phyloP scores from a whole-genome alignment of 2,329 filamentous ascomycete species.

The Ophiocordyceps camponoti-rufipedis region DNA sequence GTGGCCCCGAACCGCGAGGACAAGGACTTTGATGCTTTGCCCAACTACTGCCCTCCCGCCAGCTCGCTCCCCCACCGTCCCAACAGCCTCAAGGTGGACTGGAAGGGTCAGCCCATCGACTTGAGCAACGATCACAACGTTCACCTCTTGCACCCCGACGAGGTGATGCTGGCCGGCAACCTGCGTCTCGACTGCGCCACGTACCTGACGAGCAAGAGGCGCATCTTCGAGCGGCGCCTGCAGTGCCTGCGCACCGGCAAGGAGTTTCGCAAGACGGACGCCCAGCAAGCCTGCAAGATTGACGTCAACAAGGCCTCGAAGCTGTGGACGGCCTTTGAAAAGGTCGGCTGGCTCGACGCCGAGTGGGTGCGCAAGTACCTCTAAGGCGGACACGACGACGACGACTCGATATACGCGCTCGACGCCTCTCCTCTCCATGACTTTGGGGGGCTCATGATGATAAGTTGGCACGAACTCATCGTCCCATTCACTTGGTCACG shows the following conservation, averaged over 20 bases:
- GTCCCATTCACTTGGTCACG: too few species aligned
- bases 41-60: conserved; percentile 54
- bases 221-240: conserved; percentile 67
- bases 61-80: conserved; percentile 44
- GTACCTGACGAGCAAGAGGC: conserved; percentile 82
- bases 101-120: conserved; percentile 68
- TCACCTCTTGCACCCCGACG: conserved; percentile 57
- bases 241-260: conserved; percentile 50
- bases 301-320: conserved; percentile 96
- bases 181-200: conserved; percentile 72
- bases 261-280: conserved; percentile 87
- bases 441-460: not conserved
- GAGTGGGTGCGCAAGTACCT: conserved; percentile 21
- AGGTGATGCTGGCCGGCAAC: conserved; percentile 57
- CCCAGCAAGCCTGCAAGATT: conserved; percentile 93
- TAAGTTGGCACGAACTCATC: too few species aligned
- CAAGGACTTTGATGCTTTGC: conserved; percentile 56
- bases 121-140: conserved; percentile 54
- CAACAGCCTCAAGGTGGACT: conserved; percentile 66
- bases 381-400: conserved; percentile 5
- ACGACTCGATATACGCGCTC: too few species aligned
- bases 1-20: conserved; percentile 58
- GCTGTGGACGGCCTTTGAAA: conserved; percentile 77
- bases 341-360: conserved; percentile 62
- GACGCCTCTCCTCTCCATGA: not conserved